phyloP scores from a whole-genome alignment of 306 rosid genomes.

The Vicia villosa region DNA sequence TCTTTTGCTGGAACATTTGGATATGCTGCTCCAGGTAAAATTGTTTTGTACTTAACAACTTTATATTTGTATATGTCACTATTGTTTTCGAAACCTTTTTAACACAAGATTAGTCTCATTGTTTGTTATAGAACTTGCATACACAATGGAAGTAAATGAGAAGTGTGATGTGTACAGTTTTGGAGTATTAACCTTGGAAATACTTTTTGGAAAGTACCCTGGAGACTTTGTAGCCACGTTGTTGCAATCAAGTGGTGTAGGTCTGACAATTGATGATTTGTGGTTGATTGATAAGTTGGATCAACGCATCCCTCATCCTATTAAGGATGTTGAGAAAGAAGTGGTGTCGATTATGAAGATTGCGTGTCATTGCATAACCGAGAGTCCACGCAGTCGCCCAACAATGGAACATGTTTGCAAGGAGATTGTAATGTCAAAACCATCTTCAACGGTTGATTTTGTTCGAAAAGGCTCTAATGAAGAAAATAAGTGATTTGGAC shows the following conservation, averaged over 20 bases:
- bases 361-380: not conserved
- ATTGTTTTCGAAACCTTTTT: too few species aligned
- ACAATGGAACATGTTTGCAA: not conserved
- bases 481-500: too few species aligned
- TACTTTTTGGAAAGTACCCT: not conserved
- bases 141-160: constrained; percentile 13
- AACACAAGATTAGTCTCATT: too few species aligned
- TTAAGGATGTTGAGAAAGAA: not conserved
- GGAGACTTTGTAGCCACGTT: not conserved
- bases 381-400: not conserved
- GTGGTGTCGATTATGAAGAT: not conserved
- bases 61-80: too few species aligned
- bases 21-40: too few species aligned
- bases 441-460: too few species aligned
- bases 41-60: too few species aligned
- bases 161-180: constrained; percentile 2
- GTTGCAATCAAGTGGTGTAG: not conserved
- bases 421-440: too few species aligned
- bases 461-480: too few species aligned
- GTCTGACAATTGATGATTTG: too few species aligned
- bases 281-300: not conserved
- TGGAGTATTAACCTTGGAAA: not conserved
- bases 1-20: too few species aligned
- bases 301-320: not conserved
- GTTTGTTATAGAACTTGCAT: not conserved